These are phyloP conservation scores for Monilinia fructicola DNA, from an alignment of 2,329 filamentous ascomycete species.

Conservation along the genomic window DNA sequence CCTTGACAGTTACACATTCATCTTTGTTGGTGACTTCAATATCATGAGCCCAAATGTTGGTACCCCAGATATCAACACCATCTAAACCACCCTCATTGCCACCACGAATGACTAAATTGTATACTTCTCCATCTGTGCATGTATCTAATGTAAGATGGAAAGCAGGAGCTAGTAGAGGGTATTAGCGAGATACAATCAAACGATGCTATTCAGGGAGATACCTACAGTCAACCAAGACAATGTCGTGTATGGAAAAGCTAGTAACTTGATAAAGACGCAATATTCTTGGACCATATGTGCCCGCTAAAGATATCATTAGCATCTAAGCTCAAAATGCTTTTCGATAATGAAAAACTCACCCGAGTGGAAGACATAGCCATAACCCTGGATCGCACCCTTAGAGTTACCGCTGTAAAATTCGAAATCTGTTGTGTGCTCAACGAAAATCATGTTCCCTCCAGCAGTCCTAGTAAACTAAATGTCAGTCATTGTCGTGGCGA, in stretches of 20 bases:
- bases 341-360: conserved; percentile 30
- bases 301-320: conserved; percentile 12
- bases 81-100: conserved; percentile 54
- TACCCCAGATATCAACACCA: conserved; percentile 55
- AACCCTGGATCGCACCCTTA: conserved; percentile 53
- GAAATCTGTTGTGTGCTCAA: conserved; percentile 51
- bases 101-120: conserved; percentile 56
- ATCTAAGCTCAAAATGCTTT: neutral
- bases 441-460: conserved; percentile 54
- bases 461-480: conserved; percentile 32
- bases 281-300: conserved; percentile 30
- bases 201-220: neutral
- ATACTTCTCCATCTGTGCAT: conserved; percentile 52
- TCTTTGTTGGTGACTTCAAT: conserved; percentile 63
- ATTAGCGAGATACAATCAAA: conserved; percentile 5
- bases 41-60: conserved; percentile 59
- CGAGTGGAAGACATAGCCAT: conserved; percentile 50
- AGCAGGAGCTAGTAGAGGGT: conserved; percentile 27
- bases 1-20: conserved; percentile 59
- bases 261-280: conserved; percentile 30
- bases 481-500: neutral
- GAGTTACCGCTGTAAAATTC: conserved; percentile 54
- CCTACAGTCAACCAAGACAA: conserved; percentile 34
- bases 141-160: conserved; percentile 51
- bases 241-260: conserved; percentile 33